Conservation (phyloP, 306 rosid species). For the Vigna unguiculata region DNA sequence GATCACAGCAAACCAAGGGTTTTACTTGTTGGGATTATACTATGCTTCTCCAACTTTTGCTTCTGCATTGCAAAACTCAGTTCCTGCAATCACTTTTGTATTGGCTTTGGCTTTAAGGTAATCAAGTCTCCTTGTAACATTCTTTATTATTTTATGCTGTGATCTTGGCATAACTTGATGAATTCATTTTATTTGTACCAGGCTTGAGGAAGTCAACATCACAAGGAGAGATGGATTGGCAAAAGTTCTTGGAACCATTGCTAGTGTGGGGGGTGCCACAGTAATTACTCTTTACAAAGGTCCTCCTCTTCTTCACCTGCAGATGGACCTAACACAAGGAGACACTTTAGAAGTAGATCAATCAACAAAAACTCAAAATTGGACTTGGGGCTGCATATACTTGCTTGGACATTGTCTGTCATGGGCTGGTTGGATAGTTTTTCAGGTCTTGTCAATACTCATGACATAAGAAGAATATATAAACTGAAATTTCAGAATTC, state of each 20-base stretch:
- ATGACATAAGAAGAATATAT: background rate
- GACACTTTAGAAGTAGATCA: constrained; percentile 40
- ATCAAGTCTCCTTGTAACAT: background rate
- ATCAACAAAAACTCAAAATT: constrained; percentile 57
- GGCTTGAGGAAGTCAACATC: constrained; percentile 64
- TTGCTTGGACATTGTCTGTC: constrained; percentile 74
- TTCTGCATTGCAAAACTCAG: constrained; percentile 83
- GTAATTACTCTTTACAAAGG: constrained; percentile 78
- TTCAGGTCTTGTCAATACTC: constrained; percentile 58
- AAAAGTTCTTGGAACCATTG: constrained; percentile 74
- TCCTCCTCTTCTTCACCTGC: constrained; percentile 68
- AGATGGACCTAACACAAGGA: constrained; percentile 45
- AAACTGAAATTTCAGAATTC: constrained; percentile 17
- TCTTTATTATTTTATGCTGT: constrained; percentile 13
- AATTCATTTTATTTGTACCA: constrained; percentile 37
- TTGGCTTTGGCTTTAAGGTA: constrained; percentile 71
- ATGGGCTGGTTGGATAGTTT: constrained; percentile 86
- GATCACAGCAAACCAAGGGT: constrained; percentile 80
- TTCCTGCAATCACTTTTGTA: constrained; percentile 71
- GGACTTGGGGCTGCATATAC: constrained; percentile 75
- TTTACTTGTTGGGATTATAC: constrained; percentile 72
- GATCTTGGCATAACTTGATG: constrained; percentile 15
- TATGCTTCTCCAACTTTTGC: constrained; percentile 81
- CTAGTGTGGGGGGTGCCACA: constrained; percentile 75
- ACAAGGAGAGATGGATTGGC: constrained; percentile 71